phyloP scores from a whole-genome alignment of 1,284 basidiomycete species.

The Cryptococcus floricola region DNA sequence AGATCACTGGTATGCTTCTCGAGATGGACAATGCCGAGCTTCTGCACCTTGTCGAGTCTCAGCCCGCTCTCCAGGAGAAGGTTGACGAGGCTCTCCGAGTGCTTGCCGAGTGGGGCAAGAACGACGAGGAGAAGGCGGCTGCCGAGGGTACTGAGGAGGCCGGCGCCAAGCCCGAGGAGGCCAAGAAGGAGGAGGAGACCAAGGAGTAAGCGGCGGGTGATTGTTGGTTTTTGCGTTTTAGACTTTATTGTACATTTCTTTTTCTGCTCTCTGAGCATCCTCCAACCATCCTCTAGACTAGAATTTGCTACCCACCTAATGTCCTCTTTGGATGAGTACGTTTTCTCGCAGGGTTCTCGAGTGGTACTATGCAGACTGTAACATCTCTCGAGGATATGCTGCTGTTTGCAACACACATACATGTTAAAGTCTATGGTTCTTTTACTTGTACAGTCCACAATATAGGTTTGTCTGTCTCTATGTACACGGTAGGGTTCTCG shows the following conservation, averaged over 20 bases:
- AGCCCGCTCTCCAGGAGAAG: slow-evolving; percentile 77
- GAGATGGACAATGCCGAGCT: slow-evolving; percentile 96
- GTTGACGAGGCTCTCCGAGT: slow-evolving; percentile 70
- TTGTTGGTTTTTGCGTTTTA: neutral
- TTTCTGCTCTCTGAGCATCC: neutral
- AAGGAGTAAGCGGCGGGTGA: neutral
- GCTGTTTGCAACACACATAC: neutral
- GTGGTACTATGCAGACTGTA: neutral
- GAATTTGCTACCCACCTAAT: neutral
- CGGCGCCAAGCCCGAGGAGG: slow-evolving; percentile 20
- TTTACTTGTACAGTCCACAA: neutral
- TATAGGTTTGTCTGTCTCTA: slow-evolving; percentile 57
- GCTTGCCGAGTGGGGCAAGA: slow-evolving; percentile 49
- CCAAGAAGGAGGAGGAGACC: slow-evolving; percentile 12
- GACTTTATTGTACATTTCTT: neutral
- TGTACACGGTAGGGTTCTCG: slow-evolving; percentile 51
- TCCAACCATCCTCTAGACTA: neutral
- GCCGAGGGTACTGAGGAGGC: slow-evolving; percentile 22
- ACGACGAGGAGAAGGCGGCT: slow-evolving; percentile 16
- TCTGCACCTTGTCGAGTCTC: slow-evolving; percentile 73
- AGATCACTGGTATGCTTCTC: slow-evolving; percentile 95
- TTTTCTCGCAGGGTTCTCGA: neutral
- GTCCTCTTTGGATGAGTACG: neutral
- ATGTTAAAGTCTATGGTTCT: neutral
- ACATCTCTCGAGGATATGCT: neutral